phyloP scores from a whole-genome alignment of 768 basidiomycete species.

The Lentinula guzmanii region DNA sequence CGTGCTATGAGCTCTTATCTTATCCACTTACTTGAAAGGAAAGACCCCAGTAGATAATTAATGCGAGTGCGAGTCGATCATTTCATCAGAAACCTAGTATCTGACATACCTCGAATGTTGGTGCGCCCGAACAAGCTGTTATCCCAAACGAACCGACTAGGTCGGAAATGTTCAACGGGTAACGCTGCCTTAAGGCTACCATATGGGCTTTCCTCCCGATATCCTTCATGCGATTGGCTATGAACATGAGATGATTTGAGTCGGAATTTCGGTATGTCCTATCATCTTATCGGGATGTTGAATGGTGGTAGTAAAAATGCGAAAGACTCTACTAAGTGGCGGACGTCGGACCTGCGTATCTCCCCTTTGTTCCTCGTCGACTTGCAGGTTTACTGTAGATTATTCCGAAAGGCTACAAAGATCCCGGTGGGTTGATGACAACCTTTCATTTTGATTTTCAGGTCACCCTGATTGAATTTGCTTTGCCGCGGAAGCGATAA shows the following conservation, averaged over 20 bases:
- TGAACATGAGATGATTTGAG: neutral
- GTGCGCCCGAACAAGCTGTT: neutral
- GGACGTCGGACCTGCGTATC: too few species aligned
- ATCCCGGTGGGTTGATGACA: too few species aligned
- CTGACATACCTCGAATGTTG: neutral
- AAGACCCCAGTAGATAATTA: neutral
- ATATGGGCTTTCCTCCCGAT: neutral
- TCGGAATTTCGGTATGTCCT: neutral
- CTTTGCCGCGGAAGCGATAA: too few species aligned
- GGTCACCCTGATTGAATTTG: too few species aligned
- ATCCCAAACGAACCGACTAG: neutral
- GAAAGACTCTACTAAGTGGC: too few species aligned
- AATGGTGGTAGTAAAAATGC: too few species aligned
- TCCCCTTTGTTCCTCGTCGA: too few species aligned
- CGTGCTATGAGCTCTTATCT: neutral
- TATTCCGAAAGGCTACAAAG: too few species aligned
- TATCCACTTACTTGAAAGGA: neutral
- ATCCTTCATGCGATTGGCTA: neutral
- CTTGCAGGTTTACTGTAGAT: too few species aligned
- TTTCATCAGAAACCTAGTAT: neutral
- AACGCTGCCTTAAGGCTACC: neutral
- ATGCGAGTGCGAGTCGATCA: neutral
- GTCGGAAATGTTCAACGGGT: neutral
- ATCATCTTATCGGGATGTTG: too few species aligned
- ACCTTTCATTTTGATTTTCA: too few species aligned